These are phyloP conservation scores for Amesomyces nigricolor DNA, from an alignment of 2,329 filamentous ascomycete species.

Conservation along the genomic window DNA sequence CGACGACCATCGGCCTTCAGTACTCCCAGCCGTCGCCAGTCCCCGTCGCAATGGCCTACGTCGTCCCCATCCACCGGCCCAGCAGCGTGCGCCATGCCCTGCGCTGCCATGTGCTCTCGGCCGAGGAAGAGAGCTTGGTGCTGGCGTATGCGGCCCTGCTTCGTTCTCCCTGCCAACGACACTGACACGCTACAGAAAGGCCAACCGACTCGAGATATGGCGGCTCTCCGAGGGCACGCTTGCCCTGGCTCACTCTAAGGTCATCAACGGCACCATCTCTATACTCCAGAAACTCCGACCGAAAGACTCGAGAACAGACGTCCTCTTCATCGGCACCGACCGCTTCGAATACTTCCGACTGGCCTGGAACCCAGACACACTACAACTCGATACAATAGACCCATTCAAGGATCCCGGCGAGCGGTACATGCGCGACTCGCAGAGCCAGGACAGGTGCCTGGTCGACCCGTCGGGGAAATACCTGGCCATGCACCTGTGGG, in stretches of 20 bases:
- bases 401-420: slow-evolving; percentile 50
- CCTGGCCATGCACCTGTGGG: slow-evolving; percentile 55
- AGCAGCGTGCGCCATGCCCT: slow-evolving; percentile 89
- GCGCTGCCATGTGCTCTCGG: slow-evolving; percentile 67
- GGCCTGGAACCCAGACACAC: slow-evolving; percentile 63
- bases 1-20: slow-evolving; percentile 6
- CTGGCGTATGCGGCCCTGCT: slow-evolving; percentile 62
- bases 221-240: slow-evolving; percentile 60
- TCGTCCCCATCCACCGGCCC: slow-evolving; percentile 87
- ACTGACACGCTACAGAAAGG: slow-evolving; percentile 52
- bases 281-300: slow-evolving; percentile 79
- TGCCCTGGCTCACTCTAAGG: slow-evolving; percentile 58
- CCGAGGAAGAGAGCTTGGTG: slow-evolving; percentile 74
- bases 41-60: slow-evolving; percentile 68
- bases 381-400: slow-evolving; percentile 47
- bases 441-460: slow-evolving; percentile 75
- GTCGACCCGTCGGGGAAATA: slow-evolving; percentile 71
- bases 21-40: slow-evolving; percentile 4
- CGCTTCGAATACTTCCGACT: slow-evolving; percentile 86
- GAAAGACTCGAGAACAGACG: slow-evolving; percentile 66
- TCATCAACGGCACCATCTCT: slow-evolving; percentile 78
- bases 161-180: neutral
- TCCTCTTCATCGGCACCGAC: slow-evolving; percentile 90
- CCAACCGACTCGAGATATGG: slow-evolving; percentile 84
- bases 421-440: slow-evolving; percentile 65